phyloP scores from a whole-genome alignment of 2,329 filamentous ascomycete genomes.

The Penicillium sp. region DNA sequence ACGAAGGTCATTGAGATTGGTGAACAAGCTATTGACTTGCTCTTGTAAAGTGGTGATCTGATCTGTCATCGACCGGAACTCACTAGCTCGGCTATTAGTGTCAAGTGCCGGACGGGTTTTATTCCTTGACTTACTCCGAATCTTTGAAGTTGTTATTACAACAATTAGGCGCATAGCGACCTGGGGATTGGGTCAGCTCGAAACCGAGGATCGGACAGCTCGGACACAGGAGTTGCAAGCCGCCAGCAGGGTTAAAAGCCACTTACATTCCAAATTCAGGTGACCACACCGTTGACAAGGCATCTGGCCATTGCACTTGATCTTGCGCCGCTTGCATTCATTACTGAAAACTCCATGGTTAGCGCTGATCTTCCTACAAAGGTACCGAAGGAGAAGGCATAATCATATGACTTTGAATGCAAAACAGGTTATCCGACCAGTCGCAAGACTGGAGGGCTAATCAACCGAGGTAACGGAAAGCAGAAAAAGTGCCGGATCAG shows the following conservation, averaged over 20 bases:
- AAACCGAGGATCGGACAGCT: background rate
- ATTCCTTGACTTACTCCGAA: conserved; percentile 51
- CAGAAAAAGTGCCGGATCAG: conserved; percentile 8
- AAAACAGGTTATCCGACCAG: background rate
- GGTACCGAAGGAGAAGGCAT: background rate
- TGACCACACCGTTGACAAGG: conserved; percentile 59
- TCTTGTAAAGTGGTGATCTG: conserved; percentile 70
- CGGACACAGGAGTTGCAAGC: background rate
- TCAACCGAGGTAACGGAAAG: conserved; percentile 1
- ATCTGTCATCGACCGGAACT: conserved; percentile 71
- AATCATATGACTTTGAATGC: conserved; percentile 7
- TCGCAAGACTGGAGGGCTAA: background rate
- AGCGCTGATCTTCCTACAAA: conserved; percentile 5
- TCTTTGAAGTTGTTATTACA: conserved; percentile 76
- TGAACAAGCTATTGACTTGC: conserved; percentile 70
- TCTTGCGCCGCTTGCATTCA: conserved; percentile 58
- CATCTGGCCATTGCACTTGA: conserved; percentile 59
- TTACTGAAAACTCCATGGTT: conserved; percentile 38
- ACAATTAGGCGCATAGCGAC: conserved; percentile 58
- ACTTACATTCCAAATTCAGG: conserved; percentile 50
- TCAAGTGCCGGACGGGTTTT: background rate
- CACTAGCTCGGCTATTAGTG: conserved; percentile 35
- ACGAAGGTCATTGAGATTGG: conserved; percentile 61
- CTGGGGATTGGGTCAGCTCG: conserved; percentile 18
- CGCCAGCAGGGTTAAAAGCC: background rate